Evolutionary conservation across 164 flowering plant species (phyloP), one percentile per base, ranked within the genome.

Genomic region (Sedum album): DNA sequence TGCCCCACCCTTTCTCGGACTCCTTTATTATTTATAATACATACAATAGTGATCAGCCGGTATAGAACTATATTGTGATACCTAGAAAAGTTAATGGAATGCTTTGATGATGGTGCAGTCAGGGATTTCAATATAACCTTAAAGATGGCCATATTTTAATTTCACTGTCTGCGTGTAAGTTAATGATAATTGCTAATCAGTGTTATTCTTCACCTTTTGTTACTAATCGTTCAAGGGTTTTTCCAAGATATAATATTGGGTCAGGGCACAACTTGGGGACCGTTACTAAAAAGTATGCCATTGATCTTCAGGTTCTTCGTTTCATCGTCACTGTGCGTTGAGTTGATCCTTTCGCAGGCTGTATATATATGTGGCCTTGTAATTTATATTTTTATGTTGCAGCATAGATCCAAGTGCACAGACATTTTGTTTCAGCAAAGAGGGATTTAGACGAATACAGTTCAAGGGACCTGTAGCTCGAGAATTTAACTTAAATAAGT

Each of bases 81-180:
- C 30, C 11, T 25, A 55, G 57, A 51, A 51, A n/a, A 51, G 26
- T 11, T 51, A 55, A 55, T 13, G 31, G 0, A 17, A 53, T 13
- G 62, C 33, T 57, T 11, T 20, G 33, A 28, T 57, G 62, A 57
- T 57, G 15, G 33, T 57, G 62, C 26, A 57, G 28, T 18, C 62
- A 57, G 33, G 60, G 13, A 28, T 15, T 13, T 57, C 28, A 30
- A 57, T 57, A 57, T 57, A 57, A 57, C 62, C 62, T 57, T 57
- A 57, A 28, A 26, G n/a, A 2, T 57, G 17, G 28, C 62, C 14
- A 28, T 57, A 28, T 28, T 57, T 57, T 53, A 21, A 23, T 53
- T 23, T 53, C 23, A 10, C n/a, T n/a, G 25, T 5, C 6, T 7
- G 60, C 28, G 2, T 23, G 23, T 53, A 18, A 53, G 15, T 11